Base-by-base conservation (phyloP, 177 flowering plant genomes). In the Vitis hybrid region DNA sequence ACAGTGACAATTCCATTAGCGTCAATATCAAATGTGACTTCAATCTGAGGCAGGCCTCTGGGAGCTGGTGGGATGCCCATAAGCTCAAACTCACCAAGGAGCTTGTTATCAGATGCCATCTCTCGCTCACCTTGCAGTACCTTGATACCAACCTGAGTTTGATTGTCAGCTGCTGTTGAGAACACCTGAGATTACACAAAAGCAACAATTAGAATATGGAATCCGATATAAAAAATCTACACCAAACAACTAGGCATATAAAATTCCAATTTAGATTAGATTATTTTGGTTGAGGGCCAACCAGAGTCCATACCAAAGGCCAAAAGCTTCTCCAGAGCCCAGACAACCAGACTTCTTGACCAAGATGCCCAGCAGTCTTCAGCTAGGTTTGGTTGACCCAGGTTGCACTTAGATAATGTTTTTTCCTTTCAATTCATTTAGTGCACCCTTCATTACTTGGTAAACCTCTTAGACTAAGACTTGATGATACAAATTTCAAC, bases 1-100 rank as follows among this genome's bases (percentile, higher is more conserved):
- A 90, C 97, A 15, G 85, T 88, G 50, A 91, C 93, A n/a, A 91
- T 87, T 0, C 97, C 97, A 67, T 90, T 90, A 57, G 97, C 95
- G 66, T 88, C 94, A 52, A 90, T 90, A 68, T 90, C 94, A 61
- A 90, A 90, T 6, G 94, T 86, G 35, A 90, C 94, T 68, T 88
- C 94, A 56, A 90, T 90, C 69, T 90, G 94, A 14, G 92, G 94
- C 83, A 84, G 48, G 71, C 95, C 95, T 65, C 97, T 72, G 0
- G 91, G 93, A 4, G 97, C 87, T 5, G 95, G 94, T 35, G 97
- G 93, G 57, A 91, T 86, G 51, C 91, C 97, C 46, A 81, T 75
- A 52, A 92, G 93, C 32, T 92, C 89, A 72, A 92, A 92, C 66
- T 92, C 90, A 5, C 97, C 97, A 3, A 92, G 77, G 4, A 82